A percentile compares a stretch with the other conserved stretches of the same genome.
phyloP scores from a whole-genome alignment of 495 filamentous ascomycete genomes.

The Rostrohypoxylon terebratum region DNA sequence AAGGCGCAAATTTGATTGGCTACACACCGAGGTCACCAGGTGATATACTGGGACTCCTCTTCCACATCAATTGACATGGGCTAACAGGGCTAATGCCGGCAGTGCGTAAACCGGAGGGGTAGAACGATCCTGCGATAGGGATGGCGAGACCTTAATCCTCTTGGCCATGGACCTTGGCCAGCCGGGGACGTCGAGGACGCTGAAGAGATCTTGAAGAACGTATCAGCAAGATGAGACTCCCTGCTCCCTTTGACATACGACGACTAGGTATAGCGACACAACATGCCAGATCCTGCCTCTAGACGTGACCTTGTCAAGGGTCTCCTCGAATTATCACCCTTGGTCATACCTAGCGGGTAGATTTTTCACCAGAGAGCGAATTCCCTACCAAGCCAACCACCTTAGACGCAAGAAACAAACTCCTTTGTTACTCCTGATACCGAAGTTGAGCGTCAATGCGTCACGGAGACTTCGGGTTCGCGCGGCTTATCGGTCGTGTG shows the following conservation, averaged over 20 bases:
- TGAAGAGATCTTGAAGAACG: neutral
- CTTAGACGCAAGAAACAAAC: neutral
- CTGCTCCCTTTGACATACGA: neutral
- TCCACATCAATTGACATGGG: neutral
- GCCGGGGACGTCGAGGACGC: neutral
- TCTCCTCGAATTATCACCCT: neutral
- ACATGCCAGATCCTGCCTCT: neutral
- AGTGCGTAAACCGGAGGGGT: neutral
- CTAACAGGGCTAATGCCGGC: neutral
- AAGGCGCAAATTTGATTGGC: neutral
- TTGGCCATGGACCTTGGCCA: neutral
- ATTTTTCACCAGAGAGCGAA: neutral
- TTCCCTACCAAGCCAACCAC: neutral
- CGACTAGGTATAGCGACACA: neutral
- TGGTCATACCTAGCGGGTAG: neutral
- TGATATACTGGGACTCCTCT: slow-evolving; percentile 8
- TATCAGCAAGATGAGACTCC: neutral
- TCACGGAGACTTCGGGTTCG: neutral
- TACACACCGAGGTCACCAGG: neutral
- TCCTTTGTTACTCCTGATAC: neutral
- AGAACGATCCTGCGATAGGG: neutral
- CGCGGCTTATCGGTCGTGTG: neutral
- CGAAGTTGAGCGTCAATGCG: neutral
- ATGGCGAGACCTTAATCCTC: neutral
- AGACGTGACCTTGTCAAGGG: neutral